Evolutionary conservation across 805 yeast species (phyloP), one percentile per base, ranked within the genome.

Genomic region (Wickerhamiella occidentalis): DNA sequence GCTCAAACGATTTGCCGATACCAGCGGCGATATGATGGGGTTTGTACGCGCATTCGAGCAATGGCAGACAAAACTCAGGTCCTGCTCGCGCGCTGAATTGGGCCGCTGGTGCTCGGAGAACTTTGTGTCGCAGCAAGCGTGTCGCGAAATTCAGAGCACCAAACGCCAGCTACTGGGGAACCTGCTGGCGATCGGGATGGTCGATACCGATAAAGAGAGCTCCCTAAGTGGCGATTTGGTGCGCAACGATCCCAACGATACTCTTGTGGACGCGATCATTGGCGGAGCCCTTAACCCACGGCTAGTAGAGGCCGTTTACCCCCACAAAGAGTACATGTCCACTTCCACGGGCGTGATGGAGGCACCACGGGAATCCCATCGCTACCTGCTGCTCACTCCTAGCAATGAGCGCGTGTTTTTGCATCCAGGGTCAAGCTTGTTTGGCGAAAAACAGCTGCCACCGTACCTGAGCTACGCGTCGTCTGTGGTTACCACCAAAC

Each of bases 221-320:
- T 57, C 60, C 6, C 51, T 57, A 5, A 49, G 53, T 0, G 49
- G 22, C 3, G 50, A 49, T 17, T 35, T 44, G 21, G 19, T 58
- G 3, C 54, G 59, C 18, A 61, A 79, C 55, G 80, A 80, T 60
- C 65, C 76, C 51, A 81, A 82, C 54, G 62, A 64, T 29, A 64
- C 74, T 2, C 68, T 88, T 0, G 55, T 86, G 1, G 71, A 78
- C 19, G 76, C 94, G 0, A 71, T 90, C 1, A 65, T 87, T 17
- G 79, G 94, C 0, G 94, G 94, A 2, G 74, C 95, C 0, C 76
- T 80, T 56, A 84, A 82, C 58, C 97, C 97, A 0, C 82, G 83
- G 49, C 69, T 86, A 29, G 88, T 92, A 0, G 72, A 85, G 53
- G 84, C 86, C 3, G 86, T 82, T 58, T 68, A 77, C 18, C 96